Percentiles rank a stretch among this genome's conserved stretches.
These are phyloP conservation scores for Limnanthes douglasii DNA, from an alignment of 345 rosid species.

Conservation along the genomic window DNA sequence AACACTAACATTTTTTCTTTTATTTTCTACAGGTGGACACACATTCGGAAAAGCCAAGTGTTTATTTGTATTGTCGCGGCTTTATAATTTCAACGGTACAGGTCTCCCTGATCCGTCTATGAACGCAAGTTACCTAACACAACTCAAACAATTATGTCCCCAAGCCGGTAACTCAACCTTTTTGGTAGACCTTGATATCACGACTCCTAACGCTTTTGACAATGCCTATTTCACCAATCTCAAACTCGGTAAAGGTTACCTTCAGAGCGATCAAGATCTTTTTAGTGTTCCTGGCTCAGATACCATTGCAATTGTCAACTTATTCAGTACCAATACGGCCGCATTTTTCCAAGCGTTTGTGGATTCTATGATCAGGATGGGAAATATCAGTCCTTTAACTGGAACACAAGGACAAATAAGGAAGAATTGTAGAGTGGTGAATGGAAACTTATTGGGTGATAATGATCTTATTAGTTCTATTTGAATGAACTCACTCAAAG, in stretches of 20 bases:
- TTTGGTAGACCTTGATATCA: constrained; percentile 24
- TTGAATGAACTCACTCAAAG: too few species aligned
- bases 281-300: constrained; percentile 32
- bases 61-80: constrained; percentile 10
- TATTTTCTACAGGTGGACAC: constrained; percentile 32
- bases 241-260: constrained; percentile 21
- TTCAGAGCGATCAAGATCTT: constrained; percentile 47
- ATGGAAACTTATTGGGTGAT: too few species aligned
- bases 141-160: constrained; percentile 34
- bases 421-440: constrained; percentile 31
- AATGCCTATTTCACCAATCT: constrained; percentile 38
- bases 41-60: constrained; percentile 52
- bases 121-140: constrained; percentile 20
- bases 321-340: constrained; percentile 20
- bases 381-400: constrained; percentile 32
- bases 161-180: constrained; percentile 21
- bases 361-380: constrained; percentile 50
- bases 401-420: constrained; percentile 46
- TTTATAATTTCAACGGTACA: constrained; percentile 31
- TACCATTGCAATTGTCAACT: constrained; percentile 22
- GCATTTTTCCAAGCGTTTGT: constrained; percentile 41
- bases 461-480: too few species aligned
- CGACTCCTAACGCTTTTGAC: constrained; percentile 37
- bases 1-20: too few species aligned
- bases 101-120: constrained; percentile 34